Evolutionary conservation across 164 flowering plant genomes (phyloP).

Genomic region (Houttuynia cordata): DNA sequence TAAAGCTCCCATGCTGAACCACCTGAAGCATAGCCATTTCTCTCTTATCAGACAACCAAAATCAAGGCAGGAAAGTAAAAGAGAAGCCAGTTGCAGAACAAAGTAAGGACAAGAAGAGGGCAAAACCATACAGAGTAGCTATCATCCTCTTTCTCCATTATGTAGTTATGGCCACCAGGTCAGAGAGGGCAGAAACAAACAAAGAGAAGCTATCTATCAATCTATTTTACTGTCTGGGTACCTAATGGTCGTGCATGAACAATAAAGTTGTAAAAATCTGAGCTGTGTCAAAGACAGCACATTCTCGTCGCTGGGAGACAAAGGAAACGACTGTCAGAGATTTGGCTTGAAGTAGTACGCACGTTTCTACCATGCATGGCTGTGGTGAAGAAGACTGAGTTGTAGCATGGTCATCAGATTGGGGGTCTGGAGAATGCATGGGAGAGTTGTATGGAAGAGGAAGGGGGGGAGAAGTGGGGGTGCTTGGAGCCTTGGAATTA

Average conservation of each 20-base stretch:
- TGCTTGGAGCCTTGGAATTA: slow-evolving; percentile 5
- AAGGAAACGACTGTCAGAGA: background rate
- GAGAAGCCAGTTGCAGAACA: background rate
- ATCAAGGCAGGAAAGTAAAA: background rate
- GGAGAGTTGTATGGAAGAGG: background rate
- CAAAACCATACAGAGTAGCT: slow-evolving; percentile 39
- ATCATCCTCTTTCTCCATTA: slow-evolving; percentile 57
- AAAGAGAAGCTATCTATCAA: background rate
- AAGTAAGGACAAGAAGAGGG: too few species aligned
- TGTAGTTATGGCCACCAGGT: background rate
- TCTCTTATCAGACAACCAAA: too few species aligned
- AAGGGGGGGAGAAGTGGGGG: background rate
- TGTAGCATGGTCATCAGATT: background rate
- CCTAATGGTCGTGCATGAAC: background rate
- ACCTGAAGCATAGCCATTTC: background rate
- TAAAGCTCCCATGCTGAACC: slow-evolving; percentile 21
- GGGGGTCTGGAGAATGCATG: background rate
- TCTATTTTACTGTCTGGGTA: background rate
- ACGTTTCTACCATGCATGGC: background rate
- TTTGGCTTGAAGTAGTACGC: background rate
- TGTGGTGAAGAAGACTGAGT: background rate
- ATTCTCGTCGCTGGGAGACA: background rate
- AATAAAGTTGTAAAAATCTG: too few species aligned
- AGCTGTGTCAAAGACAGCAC: too few species aligned
- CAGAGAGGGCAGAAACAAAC: background rate